Evolutionary conservation across 768 basidiomycete species (phyloP), one percentile per base, ranked within the genome.

Genomic region (Panaeolus cyanescens): DNA sequence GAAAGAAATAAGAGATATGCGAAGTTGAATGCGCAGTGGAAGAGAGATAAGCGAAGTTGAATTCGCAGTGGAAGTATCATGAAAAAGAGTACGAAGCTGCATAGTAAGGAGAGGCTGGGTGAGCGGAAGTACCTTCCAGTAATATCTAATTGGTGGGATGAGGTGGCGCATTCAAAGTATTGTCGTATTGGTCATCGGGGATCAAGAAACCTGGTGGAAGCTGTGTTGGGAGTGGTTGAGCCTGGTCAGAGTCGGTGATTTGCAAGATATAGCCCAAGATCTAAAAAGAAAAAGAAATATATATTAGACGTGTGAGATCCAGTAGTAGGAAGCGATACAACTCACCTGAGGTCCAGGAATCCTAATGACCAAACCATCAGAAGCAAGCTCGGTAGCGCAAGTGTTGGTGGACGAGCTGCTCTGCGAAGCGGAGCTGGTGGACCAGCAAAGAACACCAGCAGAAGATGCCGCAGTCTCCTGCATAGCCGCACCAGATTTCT

Each of bases 321-420:
- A 9, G 50, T 7, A 55, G 50, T 3, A 42, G 8, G 22, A 34
- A 34, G 33, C 33, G 7, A 13, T 34, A 34, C 17, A 32, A 42
- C 31, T 32, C 36, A 65, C 64, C 61, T 65, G 64, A 5, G 64
- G 64, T 12, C 64, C 64, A 42, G 64, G 59, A 60, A 65, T 65
- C 17, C 62, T 58, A 32, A 65, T 63, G 30, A 63, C 40, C 22
- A 25, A 59, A 12, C 64, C 64, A 55, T 65, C 64, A 9, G 60
- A 36, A 37, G 15, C 36, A 30, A 33, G 20, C 20, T 55, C 55
- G 50, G 60, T 60, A 3, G 37, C 20, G 50, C 60, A 60, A 10
- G 62, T 37, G 9, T 60, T 60, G 30, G 55, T 39, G 8, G 64
- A 62, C 3, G 61, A 22, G 22, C 53, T 59, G 20, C 34, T 34